Percentiles rank a stretch among this genome's conserved stretches.
phyloP scores from a whole-genome alignment of 257 asterid genomes.

The Ilex asprella region DNA sequence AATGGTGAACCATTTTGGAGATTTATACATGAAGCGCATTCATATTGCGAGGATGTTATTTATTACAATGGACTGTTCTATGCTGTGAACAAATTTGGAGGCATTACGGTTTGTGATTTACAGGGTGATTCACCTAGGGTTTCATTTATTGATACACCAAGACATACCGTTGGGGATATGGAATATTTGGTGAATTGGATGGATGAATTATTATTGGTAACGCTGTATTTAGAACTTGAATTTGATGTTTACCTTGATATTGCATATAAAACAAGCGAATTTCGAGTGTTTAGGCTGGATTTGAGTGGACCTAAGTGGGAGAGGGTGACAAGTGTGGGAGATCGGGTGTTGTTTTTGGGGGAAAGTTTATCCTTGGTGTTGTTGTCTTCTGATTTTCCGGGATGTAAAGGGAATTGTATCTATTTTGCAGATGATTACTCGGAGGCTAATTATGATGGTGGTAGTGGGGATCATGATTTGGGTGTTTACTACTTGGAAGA shows the following conservation, averaged over 20 bases:
- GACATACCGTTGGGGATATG: too few relatives aligned
- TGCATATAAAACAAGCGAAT: constrained; percentile 51
- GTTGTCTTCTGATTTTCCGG: constrained; percentile 46
- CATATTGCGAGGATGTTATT: too few relatives aligned
- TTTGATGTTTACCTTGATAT: constrained; percentile 22
- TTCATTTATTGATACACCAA: too few relatives aligned
- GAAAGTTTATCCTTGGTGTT: constrained; percentile 59
- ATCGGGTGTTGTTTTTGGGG: constrained; percentile 58
- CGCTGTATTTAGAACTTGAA: constrained; percentile 50
- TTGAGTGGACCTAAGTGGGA: constrained; percentile 44
- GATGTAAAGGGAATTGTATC: constrained; percentile 57
- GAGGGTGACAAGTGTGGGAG: constrained; percentile 38
- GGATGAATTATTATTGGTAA: constrained; percentile 24
- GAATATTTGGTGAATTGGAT: too few relatives aligned
- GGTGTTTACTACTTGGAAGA: constrained; percentile 60
- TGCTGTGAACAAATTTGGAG: too few relatives aligned
- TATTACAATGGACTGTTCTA: too few relatives aligned
- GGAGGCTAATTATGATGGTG: constrained; percentile 38
- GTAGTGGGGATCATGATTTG: constrained; percentile 52
- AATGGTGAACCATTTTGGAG: too few relatives aligned
- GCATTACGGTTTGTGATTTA: too few relatives aligned
- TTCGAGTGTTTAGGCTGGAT: constrained; percentile 44
- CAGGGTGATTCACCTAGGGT: too few relatives aligned
- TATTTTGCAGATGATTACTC: constrained; percentile 71
- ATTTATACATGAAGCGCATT: too few relatives aligned